These are phyloP conservation scores for Diaporthe sp. DNA, from an alignment of 2,329 filamentous ascomycete genomes.

Conservation along the genomic window DNA sequence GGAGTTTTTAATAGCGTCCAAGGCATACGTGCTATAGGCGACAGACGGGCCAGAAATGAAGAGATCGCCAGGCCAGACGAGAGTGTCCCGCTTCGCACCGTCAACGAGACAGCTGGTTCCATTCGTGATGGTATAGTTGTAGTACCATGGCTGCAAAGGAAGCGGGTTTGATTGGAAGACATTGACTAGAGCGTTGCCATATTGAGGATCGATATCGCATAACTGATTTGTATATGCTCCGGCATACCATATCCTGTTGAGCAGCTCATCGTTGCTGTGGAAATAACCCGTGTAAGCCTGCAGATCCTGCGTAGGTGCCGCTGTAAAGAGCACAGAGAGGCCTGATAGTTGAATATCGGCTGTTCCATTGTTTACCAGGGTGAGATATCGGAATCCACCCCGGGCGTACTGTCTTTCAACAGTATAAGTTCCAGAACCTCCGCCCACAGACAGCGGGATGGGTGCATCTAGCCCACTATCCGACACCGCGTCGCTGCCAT, in stretches of 20 bases:
- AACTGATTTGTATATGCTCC: constrained; percentile 66
- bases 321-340: constrained; percentile 57
- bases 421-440: constrained; percentile 33
- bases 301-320: constrained; percentile 60
- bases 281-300: constrained; percentile 68
- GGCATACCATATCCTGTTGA: constrained; percentile 70
- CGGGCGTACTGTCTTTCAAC: constrained; percentile 52
- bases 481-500: constrained; percentile 56
- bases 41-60: constrained; percentile 68
- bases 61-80: constrained; percentile 75
- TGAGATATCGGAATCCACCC: constrained; percentile 58
- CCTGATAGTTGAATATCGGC: constrained; percentile 50
- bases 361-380: constrained; percentile 47
- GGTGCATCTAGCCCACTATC: constrained; percentile 36
- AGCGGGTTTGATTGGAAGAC: constrained; percentile 43
- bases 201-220: constrained; percentile 52
- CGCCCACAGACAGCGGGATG: constrained; percentile 33
- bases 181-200: constrained; percentile 53
- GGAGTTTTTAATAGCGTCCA: constrained; percentile 64
- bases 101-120: constrained; percentile 57
- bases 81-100: constrained; percentile 71
- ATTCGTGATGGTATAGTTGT: constrained; percentile 52
- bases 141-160: constrained; percentile 43
- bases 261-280: constrained; percentile 62
- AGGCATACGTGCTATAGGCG: constrained; percentile 67